Conservation (phyloP, 108 stramenopile genomes). For the Epipyxis sp. region DNA sequence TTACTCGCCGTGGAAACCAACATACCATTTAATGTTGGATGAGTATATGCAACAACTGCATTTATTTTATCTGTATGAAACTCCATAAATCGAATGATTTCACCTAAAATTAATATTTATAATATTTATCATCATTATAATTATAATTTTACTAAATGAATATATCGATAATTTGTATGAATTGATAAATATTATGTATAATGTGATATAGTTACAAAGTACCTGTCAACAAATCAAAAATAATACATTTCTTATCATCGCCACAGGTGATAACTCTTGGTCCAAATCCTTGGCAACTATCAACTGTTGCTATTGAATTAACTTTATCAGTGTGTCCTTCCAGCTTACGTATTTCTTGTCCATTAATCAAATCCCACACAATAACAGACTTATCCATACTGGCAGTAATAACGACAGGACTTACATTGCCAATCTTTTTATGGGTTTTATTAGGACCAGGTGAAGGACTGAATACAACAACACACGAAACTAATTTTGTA, state of each 20-base stretch:
- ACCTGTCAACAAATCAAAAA: not conserved
- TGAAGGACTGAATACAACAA: too few relatives aligned
- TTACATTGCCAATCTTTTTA: too few relatives aligned
- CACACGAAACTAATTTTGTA: not conserved
- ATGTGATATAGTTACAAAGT: too few relatives aligned
- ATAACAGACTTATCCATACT: slow-evolving; percentile 8
- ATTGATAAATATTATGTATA: too few relatives aligned
- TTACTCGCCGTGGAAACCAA: not conserved
- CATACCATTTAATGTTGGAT: not conserved
- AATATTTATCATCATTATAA: too few relatives aligned
- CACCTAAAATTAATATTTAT: too few relatives aligned
- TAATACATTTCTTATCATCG: not conserved
- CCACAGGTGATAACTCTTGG: not conserved
- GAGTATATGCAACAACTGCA: not conserved
- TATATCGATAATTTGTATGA: too few relatives aligned
- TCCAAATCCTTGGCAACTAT: not conserved
- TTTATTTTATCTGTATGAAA: not conserved
- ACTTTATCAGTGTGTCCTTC: not conserved
- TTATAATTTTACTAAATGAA: too few relatives aligned
- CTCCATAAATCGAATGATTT: not conserved
- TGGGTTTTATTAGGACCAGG: too few relatives aligned
- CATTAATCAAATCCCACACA: slow-evolving; percentile 1
- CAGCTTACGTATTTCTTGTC: not conserved
- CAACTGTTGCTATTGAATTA: not conserved
- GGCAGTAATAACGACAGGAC: not conserved